These are phyloP conservation scores for Phytophthora agathidicida DNA, from an alignment of 352 stramenopile species.

Conservation along the genomic window DNA sequence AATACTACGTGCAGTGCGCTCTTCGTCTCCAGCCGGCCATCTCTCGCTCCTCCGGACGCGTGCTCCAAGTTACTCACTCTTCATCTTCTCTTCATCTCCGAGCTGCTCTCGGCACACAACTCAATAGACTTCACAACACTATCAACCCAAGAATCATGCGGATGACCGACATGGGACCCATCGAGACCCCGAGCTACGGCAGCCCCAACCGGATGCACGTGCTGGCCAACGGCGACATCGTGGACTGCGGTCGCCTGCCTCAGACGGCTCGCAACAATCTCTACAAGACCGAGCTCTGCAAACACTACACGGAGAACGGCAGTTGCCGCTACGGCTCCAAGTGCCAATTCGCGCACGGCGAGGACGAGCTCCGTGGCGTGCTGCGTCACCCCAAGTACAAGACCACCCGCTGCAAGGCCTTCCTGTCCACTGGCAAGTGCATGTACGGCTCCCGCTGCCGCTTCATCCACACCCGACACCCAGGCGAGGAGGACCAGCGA, in stretches of 20 bases:
- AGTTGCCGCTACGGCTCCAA: constrained; percentile 88
- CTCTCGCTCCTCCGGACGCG: constrained; percentile 22
- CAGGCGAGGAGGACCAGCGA: constrained; percentile 42
- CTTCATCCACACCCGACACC: constrained; percentile 77
- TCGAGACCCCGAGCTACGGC: constrained; percentile 45
- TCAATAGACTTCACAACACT: constrained; percentile 14
- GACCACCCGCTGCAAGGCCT: constrained; percentile 91
- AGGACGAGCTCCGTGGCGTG: constrained; percentile 85
- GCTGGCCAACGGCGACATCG: constrained; percentile 86
- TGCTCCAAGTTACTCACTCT: constrained; percentile 13
- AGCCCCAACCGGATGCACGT: constrained; percentile 73
- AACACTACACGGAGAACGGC: constrained; percentile 88
- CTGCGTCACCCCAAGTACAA: constrained; percentile 93
- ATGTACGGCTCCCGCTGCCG: constrained; percentile 89
- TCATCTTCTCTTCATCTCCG: neutral
- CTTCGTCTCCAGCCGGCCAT: constrained; percentile 4
- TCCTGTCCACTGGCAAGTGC: constrained; percentile 82
- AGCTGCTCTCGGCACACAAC: constrained; percentile 11
- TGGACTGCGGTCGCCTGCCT: constrained; percentile 79
- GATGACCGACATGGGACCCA: constrained; percentile 39
- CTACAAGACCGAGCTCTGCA: constrained; percentile 94
- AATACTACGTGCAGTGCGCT: constrained; percentile 19
- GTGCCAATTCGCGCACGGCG: constrained; percentile 91
- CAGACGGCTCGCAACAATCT: constrained; percentile 86
- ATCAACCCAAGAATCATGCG: constrained; percentile 18